Conservation (phyloP, 345 rosid genomes). For the Rhodamnia rubescens region DNA sequence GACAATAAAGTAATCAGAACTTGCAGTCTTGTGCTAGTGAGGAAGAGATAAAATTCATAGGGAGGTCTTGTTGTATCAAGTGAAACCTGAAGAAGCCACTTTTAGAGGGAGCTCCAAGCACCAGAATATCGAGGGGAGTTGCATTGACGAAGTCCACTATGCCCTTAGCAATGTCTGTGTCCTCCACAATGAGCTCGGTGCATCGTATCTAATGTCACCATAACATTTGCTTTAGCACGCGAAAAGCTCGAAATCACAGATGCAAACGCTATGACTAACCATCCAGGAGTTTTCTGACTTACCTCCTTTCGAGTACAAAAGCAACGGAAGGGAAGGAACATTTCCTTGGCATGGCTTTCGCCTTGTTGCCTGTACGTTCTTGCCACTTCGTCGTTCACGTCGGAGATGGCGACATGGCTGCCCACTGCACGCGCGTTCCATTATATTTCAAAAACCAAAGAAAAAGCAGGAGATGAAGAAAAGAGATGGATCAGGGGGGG, state of each 20-base stretch:
- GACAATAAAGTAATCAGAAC: not conserved
- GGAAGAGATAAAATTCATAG: not conserved
- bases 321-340: conserved; percentile 85
- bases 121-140: conserved; percentile 21
- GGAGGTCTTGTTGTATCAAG: not conserved
- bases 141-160: conserved; percentile 32
- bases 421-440: conserved; percentile 23
- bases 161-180: conserved; percentile 36
- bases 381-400: conserved; percentile 15
- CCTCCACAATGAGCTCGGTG: conserved; percentile 51
- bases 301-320: conserved; percentile 81
- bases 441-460: not conserved
- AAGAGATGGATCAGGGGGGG: not conserved
- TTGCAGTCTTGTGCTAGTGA: not conserved
- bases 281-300: not conserved
- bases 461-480: not conserved
- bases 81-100: conserved; percentile 51
- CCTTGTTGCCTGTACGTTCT: conserved; percentile 11
- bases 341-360: conserved; percentile 27
- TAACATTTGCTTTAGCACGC: not conserved
- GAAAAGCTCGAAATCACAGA: not conserved
- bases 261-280: not conserved
- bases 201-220: conserved; percentile 39
- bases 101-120: conserved; percentile 52
- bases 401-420: conserved; percentile 6